Conservation (phyloP, 108 stramenopile genomes). For the Fistulifera solaris region DNA sequence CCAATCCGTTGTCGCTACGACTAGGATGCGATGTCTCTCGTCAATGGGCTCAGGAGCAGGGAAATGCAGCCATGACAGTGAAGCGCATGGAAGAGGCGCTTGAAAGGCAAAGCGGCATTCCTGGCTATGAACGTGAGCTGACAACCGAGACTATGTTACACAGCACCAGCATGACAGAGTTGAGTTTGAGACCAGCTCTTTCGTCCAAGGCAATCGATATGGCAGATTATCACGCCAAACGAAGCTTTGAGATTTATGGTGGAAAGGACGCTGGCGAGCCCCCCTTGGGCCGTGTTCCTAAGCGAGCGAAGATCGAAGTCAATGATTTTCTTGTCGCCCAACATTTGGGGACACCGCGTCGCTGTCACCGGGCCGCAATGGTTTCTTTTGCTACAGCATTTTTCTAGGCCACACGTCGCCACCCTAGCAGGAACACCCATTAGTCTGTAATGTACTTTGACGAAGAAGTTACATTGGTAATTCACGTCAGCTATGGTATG, state of each 20-base stretch:
- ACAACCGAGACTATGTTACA: conserved; percentile 28
- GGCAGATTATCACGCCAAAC: conserved; percentile 60
- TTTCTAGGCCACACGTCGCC: no score
- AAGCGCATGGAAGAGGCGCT: conserved; percentile 83
- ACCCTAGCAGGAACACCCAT: no score
- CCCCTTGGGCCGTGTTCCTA: conserved; percentile 69
- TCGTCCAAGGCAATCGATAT: conserved; percentile 32
- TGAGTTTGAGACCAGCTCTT: conserved; percentile 44
- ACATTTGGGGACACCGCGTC: no score
- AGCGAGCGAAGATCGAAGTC: conserved; percentile 33
- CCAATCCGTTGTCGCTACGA: conserved; percentile 51
- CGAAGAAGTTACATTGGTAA: no score
- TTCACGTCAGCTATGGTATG: no score
- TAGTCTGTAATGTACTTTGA: no score
- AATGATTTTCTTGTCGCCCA: conserved; percentile 19
- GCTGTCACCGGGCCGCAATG: no score
- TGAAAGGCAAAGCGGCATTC: conserved; percentile 35
- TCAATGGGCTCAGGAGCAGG: conserved; percentile 56
- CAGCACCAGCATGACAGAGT: conserved; percentile 52
- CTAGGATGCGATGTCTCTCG: conserved; percentile 73
- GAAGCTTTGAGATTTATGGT: conserved; percentile 65
- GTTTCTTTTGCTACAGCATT: no score
- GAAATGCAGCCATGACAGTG: conserved; percentile 71
- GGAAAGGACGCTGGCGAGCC: conserved; percentile 58
- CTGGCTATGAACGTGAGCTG: conserved; percentile 13